A percentile compares a stretch with the other conserved stretches of the same genome.
Evolutionary conservation across 108 stramenopile genomes (phyloP).

Genomic region (Aurantiochytrium sp.): DNA sequence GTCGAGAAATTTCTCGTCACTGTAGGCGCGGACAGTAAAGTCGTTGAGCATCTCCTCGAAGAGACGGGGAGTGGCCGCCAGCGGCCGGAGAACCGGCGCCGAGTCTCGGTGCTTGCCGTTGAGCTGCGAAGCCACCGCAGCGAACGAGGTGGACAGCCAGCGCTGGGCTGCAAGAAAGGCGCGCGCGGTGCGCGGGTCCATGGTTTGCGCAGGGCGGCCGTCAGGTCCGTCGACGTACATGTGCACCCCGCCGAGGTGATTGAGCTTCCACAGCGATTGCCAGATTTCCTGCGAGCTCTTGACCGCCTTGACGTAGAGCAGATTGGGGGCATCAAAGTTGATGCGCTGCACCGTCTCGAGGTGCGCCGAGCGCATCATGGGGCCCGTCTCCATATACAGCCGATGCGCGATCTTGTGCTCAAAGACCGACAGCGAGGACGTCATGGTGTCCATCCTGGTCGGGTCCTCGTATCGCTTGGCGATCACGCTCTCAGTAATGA

Average conservation of each 20-base stretch:
- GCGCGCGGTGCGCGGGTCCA: not conserved
- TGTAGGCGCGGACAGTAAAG: not conserved
- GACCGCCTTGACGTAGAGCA: not conserved
- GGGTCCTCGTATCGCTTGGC: not conserved
- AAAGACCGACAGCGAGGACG: not conserved
- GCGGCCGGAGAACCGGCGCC: not conserved
- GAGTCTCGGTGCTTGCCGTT: not conserved
- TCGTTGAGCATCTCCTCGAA: not conserved
- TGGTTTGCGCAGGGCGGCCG: not conserved
- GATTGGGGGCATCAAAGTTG: not conserved
- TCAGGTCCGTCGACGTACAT: not conserved
- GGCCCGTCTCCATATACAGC: not conserved
- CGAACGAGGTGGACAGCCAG: not conserved
- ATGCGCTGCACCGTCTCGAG: not conserved
- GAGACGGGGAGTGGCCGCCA: not conserved
- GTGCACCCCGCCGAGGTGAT: not conserved
- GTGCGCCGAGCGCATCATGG: not conserved
- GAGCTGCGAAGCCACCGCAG: not conserved
- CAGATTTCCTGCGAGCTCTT: not conserved
- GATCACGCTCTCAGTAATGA: not conserved
- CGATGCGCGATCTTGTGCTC: not conserved
- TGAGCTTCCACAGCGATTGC: slow-evolving; percentile 24
- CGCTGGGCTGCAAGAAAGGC: not conserved
- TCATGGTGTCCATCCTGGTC: not conserved
- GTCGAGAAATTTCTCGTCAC: not conserved